Evolutionary conservation across 345 rosid genomes (phyloP), one percentile per base, ranked within the genome.

Genomic region (Melastoma malabathricum): DNA sequence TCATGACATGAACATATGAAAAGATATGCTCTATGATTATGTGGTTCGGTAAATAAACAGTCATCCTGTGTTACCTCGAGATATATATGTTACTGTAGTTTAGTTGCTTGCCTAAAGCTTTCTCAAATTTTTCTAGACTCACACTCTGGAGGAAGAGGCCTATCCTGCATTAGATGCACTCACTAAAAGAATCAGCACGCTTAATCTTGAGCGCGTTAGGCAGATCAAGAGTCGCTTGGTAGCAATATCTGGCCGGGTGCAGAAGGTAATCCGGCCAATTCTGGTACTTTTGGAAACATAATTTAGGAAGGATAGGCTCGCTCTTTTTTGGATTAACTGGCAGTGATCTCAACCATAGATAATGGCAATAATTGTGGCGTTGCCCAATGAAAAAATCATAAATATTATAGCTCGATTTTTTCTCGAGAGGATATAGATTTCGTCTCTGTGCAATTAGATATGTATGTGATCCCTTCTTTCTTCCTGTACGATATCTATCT

Each of bases 131-230:
- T 61, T 7, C 48, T 55, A 84, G 88, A 78, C 83, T 6, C 34
- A 39, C 25, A 78, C 81, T 48, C 56, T 84, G 66, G 89, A 76
- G 79, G 72, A 70, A 51, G 94, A 81, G 68, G 89, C 94, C 44
- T 74, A 84, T 66, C 94, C 94, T 27, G 94, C 86, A 15, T 54
- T 84, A 56, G 94, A 84, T 68, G 82, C 77, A 38, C 80, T 84
- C 53, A 77, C 89, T 59, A 73, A 89, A 31, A 84, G 81, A 70
- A 77, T 84, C 58, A 82, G 89, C 64, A 81, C 80, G 22, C 84
- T 79, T 18, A 81, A 77, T 57, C 80, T 81, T 43, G 89, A 81
- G 46, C 82, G 79, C 46, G 94, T 77, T 58, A 70, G 94, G 57
- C 77, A 79, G 62, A 81, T 84, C 46, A 82, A 84, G 56, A 84